Base-by-base conservation (phyloP, 176 grass and related monocot genomes). In the Cenchrus americanus region DNA sequence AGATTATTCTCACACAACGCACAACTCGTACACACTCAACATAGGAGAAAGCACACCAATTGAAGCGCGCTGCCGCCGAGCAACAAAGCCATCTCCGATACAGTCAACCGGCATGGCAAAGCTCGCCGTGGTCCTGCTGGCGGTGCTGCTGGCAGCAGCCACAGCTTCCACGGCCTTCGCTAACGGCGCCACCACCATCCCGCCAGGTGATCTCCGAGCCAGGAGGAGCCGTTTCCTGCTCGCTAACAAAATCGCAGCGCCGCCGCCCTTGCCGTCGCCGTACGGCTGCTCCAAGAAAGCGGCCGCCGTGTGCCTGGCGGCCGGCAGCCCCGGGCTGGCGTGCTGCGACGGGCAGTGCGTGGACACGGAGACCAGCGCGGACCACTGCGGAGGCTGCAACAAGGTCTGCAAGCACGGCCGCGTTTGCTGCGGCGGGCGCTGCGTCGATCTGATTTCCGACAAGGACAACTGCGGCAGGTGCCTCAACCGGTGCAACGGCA, bases 291-390 rank as follows among this genome's bases (percentile, higher is more conserved):
- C 73, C 51, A 77, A 69, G 51, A 77, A 84, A 6, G 11, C 63
- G 1, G 23, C 40, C 15, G 51, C 68, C 62, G n/a, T 76, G 2
- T 91, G 89, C 78, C 81, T 70, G 1, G 85, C 76, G 3, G 27
- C 54, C 17, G 84, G 76, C 18, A 87, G 84, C 76, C 75, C 80
- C 0, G 75, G 76, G 0, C 9, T 53, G 55, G 19, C 65, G 7
- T 91, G 89, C 89, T 91, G 89, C 62, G 44, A 37, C 18, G 85
- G 76, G 30, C 57, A 8, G 44, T 91, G 89, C 69, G 89, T 87
- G 46, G 51, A 91, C 71, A 61, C 73, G 69, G 37, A 2, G 1
- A 26, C 24, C 34, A 87, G 86, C 82, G 32, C 18, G 21, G 71
- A 40, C 3, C 86, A 91, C 70, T 85, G 89, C 77, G 77, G 85